A percentile compares a stretch with the other conserved stretches of the same genome.
phyloP scores from a whole-genome alignment of 495 filamentous ascomycete genomes.

The Thermothielavioides terrestris region DNA sequence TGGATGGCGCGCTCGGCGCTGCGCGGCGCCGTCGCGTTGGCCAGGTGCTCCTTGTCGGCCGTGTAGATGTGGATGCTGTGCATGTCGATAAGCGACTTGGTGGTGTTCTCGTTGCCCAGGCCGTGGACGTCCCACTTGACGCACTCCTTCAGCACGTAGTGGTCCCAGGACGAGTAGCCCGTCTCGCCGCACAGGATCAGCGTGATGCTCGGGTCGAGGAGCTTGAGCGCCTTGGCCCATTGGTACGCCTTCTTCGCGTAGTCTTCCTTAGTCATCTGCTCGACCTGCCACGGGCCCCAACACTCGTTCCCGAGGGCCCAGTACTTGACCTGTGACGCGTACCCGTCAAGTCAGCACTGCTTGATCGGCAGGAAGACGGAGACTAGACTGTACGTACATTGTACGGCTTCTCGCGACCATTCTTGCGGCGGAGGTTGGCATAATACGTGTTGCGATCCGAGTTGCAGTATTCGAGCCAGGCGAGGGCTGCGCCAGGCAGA shows the following conservation, averaged over 20 bases:
- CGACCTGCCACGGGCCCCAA: constrained; percentile 75
- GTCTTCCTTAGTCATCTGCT: constrained; percentile 63
- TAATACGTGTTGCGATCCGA: constrained; percentile 63
- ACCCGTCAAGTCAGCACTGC: too few species aligned
- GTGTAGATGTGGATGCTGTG: constrained; percentile 63
- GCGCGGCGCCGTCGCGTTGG: constrained; percentile 56
- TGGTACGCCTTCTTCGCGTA: constrained; percentile 69
- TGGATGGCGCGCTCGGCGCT: constrained; percentile 68
- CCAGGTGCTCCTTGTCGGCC: constrained; percentile 38
- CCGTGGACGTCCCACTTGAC: constrained; percentile 34
- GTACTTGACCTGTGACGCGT: constrained; percentile 35
- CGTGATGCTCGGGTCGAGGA: constrained; percentile 57
- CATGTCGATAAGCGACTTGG: constrained; percentile 51
- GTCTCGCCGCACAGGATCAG: constrained; percentile 67
- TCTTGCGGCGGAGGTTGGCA: constrained; percentile 63
- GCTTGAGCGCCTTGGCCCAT: constrained; percentile 74
- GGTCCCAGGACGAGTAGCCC: constrained; percentile 61
- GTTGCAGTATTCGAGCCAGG: constrained; percentile 79
- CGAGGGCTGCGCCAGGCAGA: constrained; percentile 39
- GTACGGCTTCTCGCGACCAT: constrained; percentile 65
- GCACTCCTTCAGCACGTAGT: constrained; percentile 60
- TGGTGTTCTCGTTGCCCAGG: not conserved
- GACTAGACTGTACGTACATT: constrained; percentile 34
- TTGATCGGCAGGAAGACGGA: too few species aligned
- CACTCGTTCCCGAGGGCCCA: constrained; percentile 63